phyloP scores from a whole-genome alignment of 2,329 filamentous ascomycete genomes.

The Chaetomium strumarium region DNA sequence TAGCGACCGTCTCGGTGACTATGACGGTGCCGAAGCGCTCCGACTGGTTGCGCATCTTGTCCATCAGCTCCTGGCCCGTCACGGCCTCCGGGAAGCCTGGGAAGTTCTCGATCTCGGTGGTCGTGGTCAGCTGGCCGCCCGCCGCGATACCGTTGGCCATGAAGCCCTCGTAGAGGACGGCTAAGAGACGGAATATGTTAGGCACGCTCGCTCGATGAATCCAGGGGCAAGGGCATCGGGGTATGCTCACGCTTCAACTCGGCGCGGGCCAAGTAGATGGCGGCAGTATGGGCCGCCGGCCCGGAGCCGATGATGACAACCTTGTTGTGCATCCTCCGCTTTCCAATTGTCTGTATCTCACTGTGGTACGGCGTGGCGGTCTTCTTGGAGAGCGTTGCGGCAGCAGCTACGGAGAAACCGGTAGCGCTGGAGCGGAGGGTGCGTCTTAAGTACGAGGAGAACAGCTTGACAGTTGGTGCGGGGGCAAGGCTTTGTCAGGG shows the following conservation, averaged over 20 bases:
- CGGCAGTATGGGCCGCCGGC: conserved; percentile 94
- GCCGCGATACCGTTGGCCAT: conserved; percentile 94
- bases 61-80: conserved; percentile 85
- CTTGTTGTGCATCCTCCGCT: conserved; percentile 79
- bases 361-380: conserved; percentile 30
- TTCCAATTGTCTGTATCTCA: conserved; percentile 36
- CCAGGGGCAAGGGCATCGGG: not conserved
- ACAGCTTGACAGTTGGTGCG: conserved; percentile 70
- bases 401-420: conserved; percentile 67
- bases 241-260: conserved; percentile 73
- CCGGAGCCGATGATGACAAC: conserved; percentile 93
- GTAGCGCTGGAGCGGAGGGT: conserved; percentile 68
- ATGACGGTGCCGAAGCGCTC: conserved; percentile 89
- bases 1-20: conserved; percentile 85
- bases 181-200: conserved; percentile 31
- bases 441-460: conserved; percentile 74
- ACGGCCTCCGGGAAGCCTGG: conserved; percentile 90
- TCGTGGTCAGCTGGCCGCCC: conserved; percentile 94
- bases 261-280: conserved; percentile 90
- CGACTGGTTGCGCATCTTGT: conserved; percentile 88
- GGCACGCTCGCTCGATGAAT: not conserved
- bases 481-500: conserved; percentile 7
- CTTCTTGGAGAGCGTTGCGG: conserved; percentile 56
- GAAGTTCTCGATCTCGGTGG: conserved; percentile 97
- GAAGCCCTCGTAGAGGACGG: conserved; percentile 96